A percentile compares a stretch with the other conserved stretches of the same genome.
phyloP scores from a whole-genome alignment of 2,329 filamentous ascomycete species.

The Coleophoma crateriformis region DNA sequence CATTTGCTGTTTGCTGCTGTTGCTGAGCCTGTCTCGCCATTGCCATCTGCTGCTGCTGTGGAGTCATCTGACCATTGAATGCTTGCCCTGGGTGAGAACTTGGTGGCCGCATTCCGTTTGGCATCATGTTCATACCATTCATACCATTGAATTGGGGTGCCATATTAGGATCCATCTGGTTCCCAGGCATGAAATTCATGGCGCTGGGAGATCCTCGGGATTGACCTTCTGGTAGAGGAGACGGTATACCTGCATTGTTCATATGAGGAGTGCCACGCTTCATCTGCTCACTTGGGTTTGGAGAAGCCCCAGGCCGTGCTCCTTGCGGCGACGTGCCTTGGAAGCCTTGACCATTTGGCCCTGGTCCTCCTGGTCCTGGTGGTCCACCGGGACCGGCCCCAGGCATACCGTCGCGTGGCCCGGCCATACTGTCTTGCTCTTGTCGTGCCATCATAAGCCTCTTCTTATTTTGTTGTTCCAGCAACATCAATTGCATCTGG shows the following conservation, averaged over 20 bases:
- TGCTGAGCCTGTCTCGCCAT: constrained; percentile 42
- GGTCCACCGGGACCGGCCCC: constrained; percentile 48
- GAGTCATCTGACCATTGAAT: constrained; percentile 51
- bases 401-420: constrained; percentile 37
- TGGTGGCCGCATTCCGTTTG: constrained; percentile 61
- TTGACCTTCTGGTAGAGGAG: constrained; percentile 65
- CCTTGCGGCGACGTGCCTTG: constrained; percentile 66
- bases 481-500: constrained; percentile 82
- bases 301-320: constrained; percentile 62
- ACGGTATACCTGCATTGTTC: constrained; percentile 63
- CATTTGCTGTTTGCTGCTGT: constrained; percentile 21
- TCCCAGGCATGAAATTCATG: constrained; percentile 48
- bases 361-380: constrained; percentile 47
- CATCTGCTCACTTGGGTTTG: constrained; percentile 73
- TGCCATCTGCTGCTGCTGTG: constrained; percentile 47
- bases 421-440: constrained; percentile 62
- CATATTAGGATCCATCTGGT: constrained; percentile 58
- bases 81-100: constrained; percentile 56
- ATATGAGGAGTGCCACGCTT: constrained; percentile 73
- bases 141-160: constrained; percentile 51
- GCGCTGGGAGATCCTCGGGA: constrained; percentile 59
- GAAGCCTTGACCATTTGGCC: constrained; percentile 58
- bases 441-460: constrained; percentile 77
- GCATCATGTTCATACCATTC: constrained; percentile 52
- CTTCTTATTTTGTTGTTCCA: constrained; percentile 87